phyloP scores from a whole-genome alignment of 2,329 filamentous ascomycete genomes.

The Chaetomium strumarium region DNA sequence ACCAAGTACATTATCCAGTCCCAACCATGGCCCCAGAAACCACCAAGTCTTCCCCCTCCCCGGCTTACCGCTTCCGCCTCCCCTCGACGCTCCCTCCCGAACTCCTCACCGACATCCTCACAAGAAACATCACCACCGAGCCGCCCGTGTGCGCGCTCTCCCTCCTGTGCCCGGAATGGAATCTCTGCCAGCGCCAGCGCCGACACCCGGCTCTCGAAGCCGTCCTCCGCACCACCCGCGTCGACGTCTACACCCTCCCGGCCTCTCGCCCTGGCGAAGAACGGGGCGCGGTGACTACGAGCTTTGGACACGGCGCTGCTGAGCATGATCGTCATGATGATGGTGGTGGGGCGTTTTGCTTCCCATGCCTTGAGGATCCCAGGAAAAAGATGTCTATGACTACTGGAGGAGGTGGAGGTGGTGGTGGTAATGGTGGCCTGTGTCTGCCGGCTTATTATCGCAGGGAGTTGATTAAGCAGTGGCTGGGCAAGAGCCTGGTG shows the following conservation, averaged over 20 bases:
- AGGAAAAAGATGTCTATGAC: background rate
- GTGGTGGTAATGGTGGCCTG: background rate
- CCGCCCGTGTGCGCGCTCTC: constrained; percentile 4
- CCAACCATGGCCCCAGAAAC: background rate
- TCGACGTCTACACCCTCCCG: constrained; percentile 15
- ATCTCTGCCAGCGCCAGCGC: constrained; percentile 8
- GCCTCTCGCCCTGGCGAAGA: background rate
- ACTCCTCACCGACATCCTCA: constrained; percentile 10
- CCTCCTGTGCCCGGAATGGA: constrained; percentile 12
- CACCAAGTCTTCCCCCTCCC: background rate
- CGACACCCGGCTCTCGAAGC: background rate
- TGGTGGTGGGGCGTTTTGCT: background rate
- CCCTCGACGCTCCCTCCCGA: constrained; percentile 5
- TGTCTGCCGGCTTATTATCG: background rate
- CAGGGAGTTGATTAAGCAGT: constrained; percentile 4
- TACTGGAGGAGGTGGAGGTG: no score
- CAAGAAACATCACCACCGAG: background rate
- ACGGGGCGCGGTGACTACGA: background rate
- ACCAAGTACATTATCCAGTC: no score
- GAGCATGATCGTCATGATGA: no score
- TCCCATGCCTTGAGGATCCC: constrained; percentile 2
- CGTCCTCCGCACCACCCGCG: constrained; percentile 4
- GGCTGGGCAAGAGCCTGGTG: background rate
- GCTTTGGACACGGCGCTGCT: background rate
- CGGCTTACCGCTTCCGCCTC: background rate